Evolutionary conservation across 805 yeast species (phyloP).

Genomic region (Myxozyma lipomycoides): DNA sequence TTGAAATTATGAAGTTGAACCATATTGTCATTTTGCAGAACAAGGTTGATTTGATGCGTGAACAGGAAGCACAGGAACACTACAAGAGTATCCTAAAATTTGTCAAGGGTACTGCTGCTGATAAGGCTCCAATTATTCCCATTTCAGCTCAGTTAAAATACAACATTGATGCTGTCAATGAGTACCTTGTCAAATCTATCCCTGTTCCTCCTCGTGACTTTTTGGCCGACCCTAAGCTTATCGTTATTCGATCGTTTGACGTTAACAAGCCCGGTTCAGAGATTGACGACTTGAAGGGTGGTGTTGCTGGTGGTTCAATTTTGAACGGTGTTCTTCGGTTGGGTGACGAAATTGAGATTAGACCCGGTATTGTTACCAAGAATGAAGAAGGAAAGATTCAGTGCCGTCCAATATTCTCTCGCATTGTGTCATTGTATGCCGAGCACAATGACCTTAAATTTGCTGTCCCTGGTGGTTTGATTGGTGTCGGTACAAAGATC

Average conservation of each 20-base stretch:
- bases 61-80: conserved; percentile 93
- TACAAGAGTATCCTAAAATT: conserved; percentile 87
- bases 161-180: conserved; percentile 97
- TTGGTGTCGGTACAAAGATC: conserved; percentile 98
- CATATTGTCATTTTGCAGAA: conserved; percentile 95
- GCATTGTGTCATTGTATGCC: conserved; percentile 90
- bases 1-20: conserved; percentile 96
- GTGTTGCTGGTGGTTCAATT: conserved; percentile 99
- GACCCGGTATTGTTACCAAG: conserved; percentile 98
- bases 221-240: conserved; percentile 85
- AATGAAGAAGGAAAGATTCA: conserved; percentile 83
- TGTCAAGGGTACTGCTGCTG: conserved; percentile 97
- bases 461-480: conserved; percentile 99
- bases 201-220: conserved; percentile 98
- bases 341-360: conserved; percentile 97
- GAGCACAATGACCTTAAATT: conserved; percentile 96
- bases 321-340: conserved; percentile 93
- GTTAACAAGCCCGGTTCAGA: conserved; percentile 99
- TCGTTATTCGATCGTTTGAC: conserved; percentile 96
- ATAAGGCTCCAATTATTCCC: conserved; percentile 98
- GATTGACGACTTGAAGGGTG: conserved; percentile 95
- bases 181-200: conserved; percentile 87
- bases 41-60: conserved; percentile 97
- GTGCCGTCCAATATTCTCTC: conserved; percentile 93
- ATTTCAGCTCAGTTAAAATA: conserved; percentile 98